Conservation (phyloP, 225 moss, liverwort and hornwort genomes). For the Pleurozium schreberi region DNA sequence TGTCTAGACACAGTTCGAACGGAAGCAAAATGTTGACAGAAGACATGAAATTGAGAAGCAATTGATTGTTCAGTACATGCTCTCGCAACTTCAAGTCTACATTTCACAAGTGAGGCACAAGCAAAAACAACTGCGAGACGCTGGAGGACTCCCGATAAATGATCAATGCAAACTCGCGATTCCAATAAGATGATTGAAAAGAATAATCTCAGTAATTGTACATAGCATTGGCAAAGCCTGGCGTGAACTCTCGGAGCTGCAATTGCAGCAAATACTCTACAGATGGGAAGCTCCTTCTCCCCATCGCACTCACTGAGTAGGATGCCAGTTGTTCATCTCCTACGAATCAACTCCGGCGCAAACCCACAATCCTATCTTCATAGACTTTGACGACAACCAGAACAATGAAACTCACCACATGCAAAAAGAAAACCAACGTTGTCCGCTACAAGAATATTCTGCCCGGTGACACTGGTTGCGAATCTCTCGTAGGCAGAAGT, state of each 20-base stretch:
- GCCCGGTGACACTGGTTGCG: background rate
- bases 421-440: background rate
- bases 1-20: background rate
- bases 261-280: conserved; percentile 42
- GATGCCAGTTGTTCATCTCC: background rate
- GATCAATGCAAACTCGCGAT: background rate
- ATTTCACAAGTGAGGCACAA: background rate
- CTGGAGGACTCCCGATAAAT: background rate
- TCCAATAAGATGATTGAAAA: background rate
- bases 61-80: background rate
- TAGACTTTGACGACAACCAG: background rate
- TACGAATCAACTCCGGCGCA: background rate
- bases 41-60: background rate
- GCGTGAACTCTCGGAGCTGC: conserved; percentile 10
- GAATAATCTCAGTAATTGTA: conserved; percentile 17
- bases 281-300: conserved; percentile 11
- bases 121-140: background rate
- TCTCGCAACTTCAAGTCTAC: background rate
- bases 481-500: background rate
- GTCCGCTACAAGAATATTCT: background rate
- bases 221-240: background rate
- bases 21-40: background rate
- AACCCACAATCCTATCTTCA: background rate
- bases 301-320: background rate
- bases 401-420: background rate